Percentiles rank a stretch among this genome's conserved stretches.
These are phyloP conservation scores for Neonectria magnoliae DNA, from an alignment of 2,329 filamentous ascomycete species.

Conservation along the genomic window DNA sequence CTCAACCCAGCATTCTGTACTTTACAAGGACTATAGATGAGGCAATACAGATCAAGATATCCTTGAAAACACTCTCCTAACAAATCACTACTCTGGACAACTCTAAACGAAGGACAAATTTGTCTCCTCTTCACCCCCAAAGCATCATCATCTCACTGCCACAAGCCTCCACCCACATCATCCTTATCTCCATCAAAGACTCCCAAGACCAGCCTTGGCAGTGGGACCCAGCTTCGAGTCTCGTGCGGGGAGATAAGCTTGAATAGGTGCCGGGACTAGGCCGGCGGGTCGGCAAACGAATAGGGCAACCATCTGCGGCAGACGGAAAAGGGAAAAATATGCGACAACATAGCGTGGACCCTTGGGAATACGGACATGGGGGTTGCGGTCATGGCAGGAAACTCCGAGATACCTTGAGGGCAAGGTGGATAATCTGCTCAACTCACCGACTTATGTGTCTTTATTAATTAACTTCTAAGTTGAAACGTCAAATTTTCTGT, in stretches of 20 bases:
- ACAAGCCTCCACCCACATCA: not conserved
- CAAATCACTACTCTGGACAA: not conserved
- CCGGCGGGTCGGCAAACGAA: not conserved
- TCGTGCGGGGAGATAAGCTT: slow-evolving; percentile 6
- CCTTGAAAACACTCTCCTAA: not conserved
- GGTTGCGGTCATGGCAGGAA: not conserved
- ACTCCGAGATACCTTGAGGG: not conserved
- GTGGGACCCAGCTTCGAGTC: not conserved
- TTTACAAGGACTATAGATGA: not conserved
- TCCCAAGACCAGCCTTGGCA: not conserved
- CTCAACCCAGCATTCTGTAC: not conserved
- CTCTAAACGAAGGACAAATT: too few species aligned
- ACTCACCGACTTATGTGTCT: not conserved
- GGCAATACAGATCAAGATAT: not conserved
- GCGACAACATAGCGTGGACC: not conserved
- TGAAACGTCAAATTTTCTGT: not conserved
- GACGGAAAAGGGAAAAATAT: not conserved
- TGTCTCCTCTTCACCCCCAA: not conserved
- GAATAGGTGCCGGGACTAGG: not conserved
- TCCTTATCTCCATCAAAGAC: not conserved
- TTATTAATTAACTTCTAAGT: not conserved
- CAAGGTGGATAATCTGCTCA: not conserved
- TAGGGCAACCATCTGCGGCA: not conserved
- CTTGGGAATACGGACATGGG: not conserved
- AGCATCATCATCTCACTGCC: not conserved